Base-by-base conservation (phyloP, 495 filamentous ascomycete species). In the Lasiosphaeriaceae sp. region DNA sequence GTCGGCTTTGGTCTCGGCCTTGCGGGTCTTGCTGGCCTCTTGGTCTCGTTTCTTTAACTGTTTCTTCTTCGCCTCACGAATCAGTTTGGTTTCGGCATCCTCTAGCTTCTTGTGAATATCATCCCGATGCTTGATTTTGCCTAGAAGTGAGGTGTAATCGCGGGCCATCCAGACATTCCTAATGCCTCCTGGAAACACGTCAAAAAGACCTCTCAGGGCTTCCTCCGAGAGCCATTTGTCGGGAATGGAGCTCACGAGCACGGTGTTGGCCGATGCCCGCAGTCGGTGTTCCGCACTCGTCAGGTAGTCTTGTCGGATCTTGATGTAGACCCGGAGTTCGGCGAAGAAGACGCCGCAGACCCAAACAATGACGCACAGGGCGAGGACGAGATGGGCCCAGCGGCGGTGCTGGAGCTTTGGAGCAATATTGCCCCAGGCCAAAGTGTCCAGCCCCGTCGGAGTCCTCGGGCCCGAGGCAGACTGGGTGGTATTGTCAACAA, bases 141-240 rank as follows among this genome's bases (percentile, higher is more conserved):
- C 88, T 50, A 89, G 80, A 12, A 98, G 82, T 23, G 89, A 85
- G 52, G 94, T 90, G 56, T 88, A 93, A 65, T 97, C 90, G 21
- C 94, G 86, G 52, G 96, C 97, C 58, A 97, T 87, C 90, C 92
- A 98, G 34, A 97, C 92, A 68, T 97, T 97, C 52, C 91, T 84
- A 68, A 98, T 86, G 47, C 94, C 94, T 43, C 94, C 94, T 2
- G 94, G 94, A 64, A 96, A 98, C 7, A 97, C 92, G 70, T 98
- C 94, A 63, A 94, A 98, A n/a, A 98, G 77, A 0, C 82, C 85
- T 43, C 86, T 80, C 12, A 98, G 77, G 11, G 90, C 88, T 50
- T 96, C 84, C 44, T 88, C 77, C 22, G 80, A 88, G 12, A 96
- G 83, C 93, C 93, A 97, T 65, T 90, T 90, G 29, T 81, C 77